Evolutionary conservation across 306 rosid genomes (phyloP), one percentile per base, ranked within the genome.

Genomic region (Sophora flavescens): DNA sequence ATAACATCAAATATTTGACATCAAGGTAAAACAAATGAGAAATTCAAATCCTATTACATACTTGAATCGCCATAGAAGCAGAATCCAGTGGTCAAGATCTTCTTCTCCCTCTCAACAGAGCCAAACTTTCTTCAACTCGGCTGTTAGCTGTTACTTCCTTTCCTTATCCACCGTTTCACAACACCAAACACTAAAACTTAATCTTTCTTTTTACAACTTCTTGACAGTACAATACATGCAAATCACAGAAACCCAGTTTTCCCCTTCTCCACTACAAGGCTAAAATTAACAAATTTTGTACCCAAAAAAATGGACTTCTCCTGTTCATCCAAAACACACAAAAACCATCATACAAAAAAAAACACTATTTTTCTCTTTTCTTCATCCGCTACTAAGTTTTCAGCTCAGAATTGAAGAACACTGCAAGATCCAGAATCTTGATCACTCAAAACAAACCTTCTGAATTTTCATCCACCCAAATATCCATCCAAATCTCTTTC

Each of bases 51-150:
- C 7, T 36, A 44, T 41, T 53, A 67, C 88, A 59, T 84, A 90
- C 96, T 52, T 84, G 84, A 81, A 83, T 70, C 13, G 79, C 68
- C 90, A 86, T 86, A 48, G 84, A 78, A 63, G 75, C 62, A 74
- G 74, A 86, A 30, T 75, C 80, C 61, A 60, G 47, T 61, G 65
- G 56, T 64, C 60, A 77, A 77, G 68, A 66, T 44, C 44, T 67
- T 41, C 73, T 60, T 9, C 10, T 51, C 75, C 22, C 8, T 39
- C 50, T 53, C 28, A 74, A 79, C 45, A 54, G n/a, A 26, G 4
- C 62, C 58, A 76, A 71, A 61, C 30, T 70, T 26, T 75, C 63
- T 41, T 76, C 53, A 69, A 12, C 73, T 69, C 35, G 6, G 61
- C 66, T 2, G 57, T 38, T 45, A 28, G 36, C 15, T 47, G 44